Evolutionary conservation across 2,329 filamentous ascomycete genomes (phyloP).

Genomic region (Podosphaera leucotricha): DNA sequence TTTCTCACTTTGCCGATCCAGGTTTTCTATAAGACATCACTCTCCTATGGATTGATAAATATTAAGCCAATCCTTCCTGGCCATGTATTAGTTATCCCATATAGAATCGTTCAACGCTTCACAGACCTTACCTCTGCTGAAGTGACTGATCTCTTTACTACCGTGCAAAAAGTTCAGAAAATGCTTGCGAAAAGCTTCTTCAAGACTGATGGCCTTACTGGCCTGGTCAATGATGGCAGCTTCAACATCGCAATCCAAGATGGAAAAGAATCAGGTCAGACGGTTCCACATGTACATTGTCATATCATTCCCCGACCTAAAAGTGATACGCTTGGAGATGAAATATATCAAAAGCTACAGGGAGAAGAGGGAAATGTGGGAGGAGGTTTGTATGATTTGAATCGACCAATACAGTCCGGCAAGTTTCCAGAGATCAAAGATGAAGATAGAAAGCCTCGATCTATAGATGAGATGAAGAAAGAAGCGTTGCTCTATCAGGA

Average conservation of each 20-base stretch:
- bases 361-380: constrained; percentile 67
- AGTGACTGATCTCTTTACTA: constrained; percentile 56
- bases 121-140: constrained; percentile 13
- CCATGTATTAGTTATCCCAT: constrained; percentile 75
- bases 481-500: constrained; percentile 34
- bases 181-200: constrained; percentile 44
- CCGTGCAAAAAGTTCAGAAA: constrained; percentile 58
- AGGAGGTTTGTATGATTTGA: constrained; percentile 37
- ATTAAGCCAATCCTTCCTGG: constrained; percentile 84
- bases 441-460: constrained; percentile 40
- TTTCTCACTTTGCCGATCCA: constrained; percentile 17
- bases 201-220: constrained; percentile 24
- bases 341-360: constrained; percentile 65
- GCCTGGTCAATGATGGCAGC: constrained; percentile 32
- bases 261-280: constrained; percentile 73
- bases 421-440: constrained; percentile 50
- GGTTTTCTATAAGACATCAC: constrained; percentile 66
- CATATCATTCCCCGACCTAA: constrained; percentile 58
- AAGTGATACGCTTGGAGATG: constrained; percentile 36
- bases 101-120: constrained; percentile 43
- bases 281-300: constrained; percentile 77
- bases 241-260: constrained; percentile 95
- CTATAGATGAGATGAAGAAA: constrained; percentile 49
- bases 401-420: constrained; percentile 26
- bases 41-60: constrained; percentile 79